Evolutionary conservation across 1,139 yeast species (phyloP).

Genomic region (Pichia sp.): DNA sequence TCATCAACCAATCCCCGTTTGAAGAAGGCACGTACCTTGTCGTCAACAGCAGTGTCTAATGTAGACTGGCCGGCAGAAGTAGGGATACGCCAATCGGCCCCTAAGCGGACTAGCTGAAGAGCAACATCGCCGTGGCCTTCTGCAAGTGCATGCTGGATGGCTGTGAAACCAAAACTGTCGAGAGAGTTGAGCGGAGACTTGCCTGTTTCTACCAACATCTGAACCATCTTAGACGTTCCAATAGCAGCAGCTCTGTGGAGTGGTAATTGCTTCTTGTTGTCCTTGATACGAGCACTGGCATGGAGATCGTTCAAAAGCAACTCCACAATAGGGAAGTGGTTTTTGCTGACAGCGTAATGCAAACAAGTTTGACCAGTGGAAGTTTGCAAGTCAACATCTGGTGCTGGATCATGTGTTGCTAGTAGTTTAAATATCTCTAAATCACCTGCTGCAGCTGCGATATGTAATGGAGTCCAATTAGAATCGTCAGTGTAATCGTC

Average conservation of each 20-base stretch:
- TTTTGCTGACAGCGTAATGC: conserved; percentile 72
- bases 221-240: conserved; percentile 56
- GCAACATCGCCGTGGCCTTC: conserved; percentile 88
- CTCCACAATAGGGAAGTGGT: conserved; percentile 48
- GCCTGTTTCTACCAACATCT: conserved; percentile 44
- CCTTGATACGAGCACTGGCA: conserved; percentile 62
- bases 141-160: conserved; percentile 84
- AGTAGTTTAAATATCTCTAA: conserved; percentile 43
- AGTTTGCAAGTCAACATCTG: conserved; percentile 49
- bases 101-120: conserved; percentile 49
- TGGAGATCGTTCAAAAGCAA: conserved; percentile 45
- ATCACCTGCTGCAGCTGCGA: conserved; percentile 72
- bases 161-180: conserved; percentile 76
- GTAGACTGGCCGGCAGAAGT: conserved; percentile 55
- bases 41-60: conserved; percentile 55
- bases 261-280: conserved; percentile 58
- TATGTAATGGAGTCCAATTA: conserved; percentile 88
- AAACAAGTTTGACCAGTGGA: conserved; percentile 65
- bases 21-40: conserved; percentile 45
- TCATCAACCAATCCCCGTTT: conserved; percentile 10
- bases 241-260: conserved; percentile 80
- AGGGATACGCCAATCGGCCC: conserved; percentile 54
- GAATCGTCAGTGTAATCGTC: conserved; percentile 66
- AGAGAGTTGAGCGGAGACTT: conserved; percentile 61
- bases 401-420: conserved; percentile 37